A percentile compares a stretch with the other conserved stretches of the same genome.
phyloP scores from a whole-genome alignment of 2,329 filamentous ascomycete species.

The Penicillium rolfsii region DNA sequence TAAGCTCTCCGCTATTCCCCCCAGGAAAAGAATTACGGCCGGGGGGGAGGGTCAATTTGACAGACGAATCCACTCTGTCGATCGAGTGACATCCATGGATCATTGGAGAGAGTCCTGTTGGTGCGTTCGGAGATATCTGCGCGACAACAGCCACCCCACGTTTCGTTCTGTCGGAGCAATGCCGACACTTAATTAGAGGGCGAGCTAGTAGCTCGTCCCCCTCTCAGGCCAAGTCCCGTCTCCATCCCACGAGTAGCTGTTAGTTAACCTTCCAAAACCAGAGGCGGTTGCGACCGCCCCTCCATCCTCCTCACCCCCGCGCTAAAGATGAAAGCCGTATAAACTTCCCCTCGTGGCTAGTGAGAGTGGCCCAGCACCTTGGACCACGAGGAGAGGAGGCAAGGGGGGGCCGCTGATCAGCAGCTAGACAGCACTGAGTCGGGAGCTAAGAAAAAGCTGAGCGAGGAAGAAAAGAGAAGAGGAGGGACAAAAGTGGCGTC shows the following conservation, averaged over 20 bases:
- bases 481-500: constrained; percentile 16
- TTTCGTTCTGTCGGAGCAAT: constrained; percentile 10
- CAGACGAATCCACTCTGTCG: not conserved
- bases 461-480: not conserved
- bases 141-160: constrained; percentile 11
- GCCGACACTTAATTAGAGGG: constrained; percentile 1
- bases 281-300: constrained; percentile 6
- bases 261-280: not conserved
- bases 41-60: not conserved
- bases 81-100: too few relatives aligned
- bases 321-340: not conserved
- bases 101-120: too few relatives aligned
- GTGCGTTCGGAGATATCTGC: not conserved
- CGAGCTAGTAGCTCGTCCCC: not conserved
- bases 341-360: not conserved
- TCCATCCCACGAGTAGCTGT: not conserved
- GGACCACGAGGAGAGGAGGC: not conserved
- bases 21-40: not conserved
- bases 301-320: constrained; percentile 3
- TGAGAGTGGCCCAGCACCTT: not conserved
- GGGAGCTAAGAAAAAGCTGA: not conserved
- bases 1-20: not conserved
- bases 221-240: not conserved
- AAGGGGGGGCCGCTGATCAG: not conserved
- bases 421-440: not conserved